Evolutionary conservation across 1,284 basidiomycete genomes (phyloP).

Genomic region (Albatrellus sp.): DNA sequence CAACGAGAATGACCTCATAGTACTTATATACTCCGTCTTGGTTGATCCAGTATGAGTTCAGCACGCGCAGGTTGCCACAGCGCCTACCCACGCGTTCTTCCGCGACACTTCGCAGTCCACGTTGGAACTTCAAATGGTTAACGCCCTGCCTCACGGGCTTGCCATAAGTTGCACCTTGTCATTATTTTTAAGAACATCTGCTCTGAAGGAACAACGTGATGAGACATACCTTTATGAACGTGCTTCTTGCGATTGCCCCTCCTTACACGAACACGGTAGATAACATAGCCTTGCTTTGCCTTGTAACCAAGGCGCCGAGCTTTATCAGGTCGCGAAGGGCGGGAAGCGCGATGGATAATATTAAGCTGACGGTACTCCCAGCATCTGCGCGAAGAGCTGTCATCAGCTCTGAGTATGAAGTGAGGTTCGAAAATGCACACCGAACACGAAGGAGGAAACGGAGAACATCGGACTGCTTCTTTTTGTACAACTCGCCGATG

Average conservation of each 20-base stretch:
- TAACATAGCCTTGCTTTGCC: slow-evolving; percentile 98
- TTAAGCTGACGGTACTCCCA: slow-evolving; percentile 99
- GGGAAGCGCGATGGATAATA: slow-evolving; percentile 95
- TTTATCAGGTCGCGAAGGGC: slow-evolving; percentile 98
- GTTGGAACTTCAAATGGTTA: slow-evolving; percentile 98
- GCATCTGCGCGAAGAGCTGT: slow-evolving; percentile 45
- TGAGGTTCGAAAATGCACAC: slow-evolving; percentile 31
- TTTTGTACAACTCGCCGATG: slow-evolving; percentile 91
- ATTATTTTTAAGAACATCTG: no score
- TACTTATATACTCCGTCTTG: slow-evolving; percentile 99
- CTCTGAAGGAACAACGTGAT: not conserved
- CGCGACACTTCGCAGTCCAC: slow-evolving; percentile 84
- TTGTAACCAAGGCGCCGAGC: slow-evolving; percentile 98
- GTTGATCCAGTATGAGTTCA: slow-evolving; percentile 99
- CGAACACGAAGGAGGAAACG: slow-evolving; percentile 97
- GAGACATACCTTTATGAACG: slow-evolving; percentile 77
- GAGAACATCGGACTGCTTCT: slow-evolving; percentile 95
- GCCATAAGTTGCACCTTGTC: slow-evolving; percentile 86
- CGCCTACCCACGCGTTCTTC: slow-evolving; percentile 98
- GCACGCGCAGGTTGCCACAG: slow-evolving; percentile 91
- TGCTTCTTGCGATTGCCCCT: slow-evolving; percentile 99
- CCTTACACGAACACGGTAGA: slow-evolving; percentile 97
- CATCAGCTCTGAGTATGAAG: not conserved
- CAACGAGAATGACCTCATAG: slow-evolving; percentile 98
- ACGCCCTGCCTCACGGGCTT: slow-evolving; percentile 99